Evolutionary conservation across 2,329 filamentous ascomycete genomes (phyloP).

Genomic region (Pestalotiopsis sp.): DNA sequence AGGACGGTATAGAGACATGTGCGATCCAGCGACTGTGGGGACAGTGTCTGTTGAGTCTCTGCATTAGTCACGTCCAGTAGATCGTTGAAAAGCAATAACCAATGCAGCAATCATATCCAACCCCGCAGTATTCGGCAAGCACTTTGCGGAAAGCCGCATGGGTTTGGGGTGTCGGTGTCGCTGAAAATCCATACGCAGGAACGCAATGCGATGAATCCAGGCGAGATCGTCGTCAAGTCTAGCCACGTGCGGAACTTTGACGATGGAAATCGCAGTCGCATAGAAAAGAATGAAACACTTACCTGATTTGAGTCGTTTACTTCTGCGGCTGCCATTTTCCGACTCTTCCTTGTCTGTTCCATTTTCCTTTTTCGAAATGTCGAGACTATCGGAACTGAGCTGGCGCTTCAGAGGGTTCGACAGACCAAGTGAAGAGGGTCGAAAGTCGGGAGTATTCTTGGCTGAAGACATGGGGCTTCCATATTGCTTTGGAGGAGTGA

Average conservation of each 20-base stretch:
- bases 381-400: conserved; percentile 62
- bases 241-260: not conserved
- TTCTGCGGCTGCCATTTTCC: conserved; percentile 75
- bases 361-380: conserved; percentile 50
- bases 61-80: conserved; percentile 35
- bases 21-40: conserved; percentile 90
- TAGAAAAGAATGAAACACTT: conserved; percentile 34
- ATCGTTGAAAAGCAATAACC: conserved; percentile 27
- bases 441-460: conserved; percentile 68
- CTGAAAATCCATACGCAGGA: not conserved
- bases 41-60: conserved; percentile 54
- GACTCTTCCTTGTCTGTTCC: conserved; percentile 57
- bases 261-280: not conserved
- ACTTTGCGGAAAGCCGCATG: not conserved
- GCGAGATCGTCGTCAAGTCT: too few species aligned
- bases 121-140: not conserved
- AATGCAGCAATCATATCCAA: not conserved
- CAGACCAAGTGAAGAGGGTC: conserved; percentile 55
- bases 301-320: conserved; percentile 92
- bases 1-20: conserved; percentile 93
- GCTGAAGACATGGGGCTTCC: conserved; percentile 66
- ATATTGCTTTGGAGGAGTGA: conserved; percentile 62
- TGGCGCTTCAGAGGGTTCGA: conserved; percentile 77
- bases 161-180: not conserved
- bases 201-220: not conserved